A percentile compares a stretch with the other conserved stretches of the same genome.
Evolutionary conservation across 345 rosid species (phyloP).

Genomic region (Rubroshorea leprosula): DNA sequence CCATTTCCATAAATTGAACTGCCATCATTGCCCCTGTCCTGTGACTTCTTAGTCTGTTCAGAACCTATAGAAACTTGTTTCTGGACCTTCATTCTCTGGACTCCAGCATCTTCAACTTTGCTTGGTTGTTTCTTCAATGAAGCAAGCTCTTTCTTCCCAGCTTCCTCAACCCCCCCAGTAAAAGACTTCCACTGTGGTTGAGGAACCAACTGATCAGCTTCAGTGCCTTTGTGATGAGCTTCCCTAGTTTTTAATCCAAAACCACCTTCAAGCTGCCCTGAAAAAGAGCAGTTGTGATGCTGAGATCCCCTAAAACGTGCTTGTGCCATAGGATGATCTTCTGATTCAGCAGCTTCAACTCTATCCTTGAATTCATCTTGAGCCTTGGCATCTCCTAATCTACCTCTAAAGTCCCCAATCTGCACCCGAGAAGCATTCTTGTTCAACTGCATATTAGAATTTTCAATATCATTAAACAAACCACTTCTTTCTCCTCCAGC

Average conservation of each 20-base stretch:
- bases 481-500: slow-evolving; percentile 33
- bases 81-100: slow-evolving; percentile 44
- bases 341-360: slow-evolving; percentile 30
- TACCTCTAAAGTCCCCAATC: slow-evolving; percentile 20
- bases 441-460: slow-evolving; percentile 25
- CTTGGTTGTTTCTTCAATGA: slow-evolving; percentile 31
- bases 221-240: slow-evolving; percentile 32
- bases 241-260: slow-evolving; percentile 37
- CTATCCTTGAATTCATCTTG: slow-evolving; percentile 28
- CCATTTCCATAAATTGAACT: slow-evolving; percentile 34
- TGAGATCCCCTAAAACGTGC: slow-evolving; percentile 35
- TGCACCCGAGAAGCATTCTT: slow-evolving; percentile 25
- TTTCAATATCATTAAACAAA: slow-evolving; percentile 21
- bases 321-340: slow-evolving; percentile 29
- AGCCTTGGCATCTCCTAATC: slow-evolving; percentile 25
- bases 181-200: slow-evolving; percentile 28
- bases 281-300: slow-evolving; percentile 43
- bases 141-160: slow-evolving; percentile 31
- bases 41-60: slow-evolving; percentile 51
- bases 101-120: slow-evolving; percentile 42
- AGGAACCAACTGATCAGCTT: slow-evolving; percentile 28
- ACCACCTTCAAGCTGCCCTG: slow-evolving; percentile 56
- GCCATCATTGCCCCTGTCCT: slow-evolving; percentile 40
- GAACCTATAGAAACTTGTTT: slow-evolving; percentile 42
- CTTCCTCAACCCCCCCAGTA: slow-evolving; percentile 39